Evolutionary conservation across 352 stramenopile species (phyloP).

Genomic region (Pythium oligandrum): DNA sequence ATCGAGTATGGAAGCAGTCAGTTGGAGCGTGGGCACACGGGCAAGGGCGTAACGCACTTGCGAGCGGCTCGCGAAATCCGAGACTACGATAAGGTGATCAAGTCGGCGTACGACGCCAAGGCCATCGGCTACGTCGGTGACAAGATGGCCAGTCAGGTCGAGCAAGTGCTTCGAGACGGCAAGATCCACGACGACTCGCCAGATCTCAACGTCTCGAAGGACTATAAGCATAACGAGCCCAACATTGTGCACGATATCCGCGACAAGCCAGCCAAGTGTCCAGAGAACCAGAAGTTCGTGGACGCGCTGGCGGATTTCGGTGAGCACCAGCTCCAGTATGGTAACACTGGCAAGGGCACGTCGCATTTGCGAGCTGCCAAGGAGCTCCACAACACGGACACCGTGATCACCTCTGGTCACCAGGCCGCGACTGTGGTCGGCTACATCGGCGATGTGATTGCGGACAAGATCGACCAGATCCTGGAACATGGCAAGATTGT

Average conservation of each 20-base stretch:
- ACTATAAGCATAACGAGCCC: slow-evolving; percentile 38
- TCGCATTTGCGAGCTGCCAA: slow-evolving; percentile 58
- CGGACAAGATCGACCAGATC: slow-evolving; percentile 80
- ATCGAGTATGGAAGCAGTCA: slow-evolving; percentile 56
- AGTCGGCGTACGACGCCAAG: slow-evolving; percentile 29
- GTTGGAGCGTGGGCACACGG: slow-evolving; percentile 56
- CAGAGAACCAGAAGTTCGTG: slow-evolving; percentile 64
- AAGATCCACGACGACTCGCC: slow-evolving; percentile 43
- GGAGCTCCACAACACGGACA: slow-evolving; percentile 49
- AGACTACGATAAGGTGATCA: slow-evolving; percentile 43
- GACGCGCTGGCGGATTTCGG: slow-evolving; percentile 60
- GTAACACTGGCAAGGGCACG: slow-evolving; percentile 64
- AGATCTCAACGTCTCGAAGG: slow-evolving; percentile 42
- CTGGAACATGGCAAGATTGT: slow-evolving; percentile 60
- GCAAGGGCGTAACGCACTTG: slow-evolving; percentile 67
- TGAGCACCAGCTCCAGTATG: slow-evolving; percentile 67
- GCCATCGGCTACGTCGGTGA: slow-evolving; percentile 47
- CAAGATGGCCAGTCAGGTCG: slow-evolving; percentile 53
- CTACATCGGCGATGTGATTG: slow-evolving; percentile 64
- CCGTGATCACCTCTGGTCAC: slow-evolving; percentile 44
- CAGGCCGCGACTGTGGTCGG: slow-evolving; percentile 37
- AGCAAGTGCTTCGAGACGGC: slow-evolving; percentile 47
- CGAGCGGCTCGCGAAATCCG: slow-evolving; percentile 59
- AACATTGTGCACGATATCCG: slow-evolving; percentile 48
- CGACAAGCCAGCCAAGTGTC: slow-evolving; percentile 31